phyloP scores from a whole-genome alignment of 2,329 filamentous ascomycete species.

The Paecilomyces sp. region DNA sequence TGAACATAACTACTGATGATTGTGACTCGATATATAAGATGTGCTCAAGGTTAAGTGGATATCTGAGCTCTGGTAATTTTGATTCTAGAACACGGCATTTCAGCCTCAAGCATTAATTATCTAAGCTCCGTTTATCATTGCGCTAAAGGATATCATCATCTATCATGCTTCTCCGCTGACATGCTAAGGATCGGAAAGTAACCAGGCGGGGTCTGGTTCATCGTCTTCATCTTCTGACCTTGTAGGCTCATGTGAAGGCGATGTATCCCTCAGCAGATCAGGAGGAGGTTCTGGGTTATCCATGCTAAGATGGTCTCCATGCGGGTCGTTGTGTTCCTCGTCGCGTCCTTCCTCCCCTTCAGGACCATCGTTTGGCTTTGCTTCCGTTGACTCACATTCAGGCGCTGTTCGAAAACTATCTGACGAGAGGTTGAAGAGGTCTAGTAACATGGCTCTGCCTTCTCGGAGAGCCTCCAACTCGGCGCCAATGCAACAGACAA shows the following conservation, averaged over 20 bases:
- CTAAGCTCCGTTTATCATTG: not conserved
- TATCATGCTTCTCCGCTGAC: not conserved
- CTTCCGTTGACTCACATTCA: constrained; percentile 1
- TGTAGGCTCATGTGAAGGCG: constrained; percentile 10
- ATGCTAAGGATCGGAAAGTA: constrained; percentile 24
- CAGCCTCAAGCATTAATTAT: too few species aligned
- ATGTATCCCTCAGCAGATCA: constrained; percentile 26
- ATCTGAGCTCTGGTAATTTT: not conserved
- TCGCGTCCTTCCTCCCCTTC: constrained; percentile 1
- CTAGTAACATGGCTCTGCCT: constrained; percentile 29
- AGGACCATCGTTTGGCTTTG: constrained; percentile 1
- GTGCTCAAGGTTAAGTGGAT: not conserved
- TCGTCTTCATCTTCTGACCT: constrained; percentile 34
- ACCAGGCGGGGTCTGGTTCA: constrained; percentile 37
- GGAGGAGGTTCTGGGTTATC: constrained; percentile 29
- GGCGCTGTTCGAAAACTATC: constrained; percentile 9
- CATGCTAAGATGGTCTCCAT: constrained; percentile 15
- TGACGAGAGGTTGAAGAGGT: constrained; percentile 21
- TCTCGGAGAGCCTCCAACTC: constrained; percentile 50
- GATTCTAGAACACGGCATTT: not conserved
- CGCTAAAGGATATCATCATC: not conserved
- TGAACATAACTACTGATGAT: too few species aligned
- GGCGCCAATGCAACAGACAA: constrained; percentile 56
- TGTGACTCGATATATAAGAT: not conserved
- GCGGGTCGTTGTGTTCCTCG: constrained; percentile 5